Base-by-base conservation (phyloP, 495 filamentous ascomycete genomes). In the Penicillium verhagenii region DNA sequence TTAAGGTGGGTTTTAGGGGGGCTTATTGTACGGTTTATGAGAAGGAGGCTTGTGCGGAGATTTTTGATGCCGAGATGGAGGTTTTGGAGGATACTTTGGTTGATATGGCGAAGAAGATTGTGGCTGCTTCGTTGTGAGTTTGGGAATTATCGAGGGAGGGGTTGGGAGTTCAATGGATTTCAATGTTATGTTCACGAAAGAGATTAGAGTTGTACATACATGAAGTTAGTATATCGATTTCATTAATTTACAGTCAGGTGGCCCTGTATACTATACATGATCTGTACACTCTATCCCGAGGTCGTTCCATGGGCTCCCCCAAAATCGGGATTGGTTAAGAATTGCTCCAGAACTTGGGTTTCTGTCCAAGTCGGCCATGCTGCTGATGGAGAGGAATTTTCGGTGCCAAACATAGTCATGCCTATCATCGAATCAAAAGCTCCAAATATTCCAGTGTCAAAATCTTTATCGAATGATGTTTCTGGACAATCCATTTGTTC, bases 21-120 rank as follows among this genome's bases (percentile, higher is more conserved):
- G 69, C 69, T 11, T 72, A 70, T 48, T 72, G 69, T 29, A 57
- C 69, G 2, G 43, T 67, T n/a, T 69, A 60, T 47, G 69, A 72
- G 52, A 67, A 67, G 48, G 69, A 72, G 35, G 42, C 60, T 31
- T 72, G 67, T 43, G 46, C 53, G 1, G 67, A 68, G 50, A 61
- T 72, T 5, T 72, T 67, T 43, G 63, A 60, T 47, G 38, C 50
- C 2, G 21, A 63, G 43, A 55, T 70, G 59, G 67, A 70, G 9
- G 67, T 70, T 38, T 42, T 57, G 11, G 65, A 61, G n/a, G 60
- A 69, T 47, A 61, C 50, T 13, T 55, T 72, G 38, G 39, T 53
- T 8, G 58, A 57, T 10, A 63, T 71, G 68, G 68, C 70, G 2
- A 64, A 69, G 7, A 53, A 49, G 16, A 67, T 72, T 31, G 56